Conservation (phyloP, 176 grass and related monocot species). For the Cenchrus fungigraminus region DNA sequence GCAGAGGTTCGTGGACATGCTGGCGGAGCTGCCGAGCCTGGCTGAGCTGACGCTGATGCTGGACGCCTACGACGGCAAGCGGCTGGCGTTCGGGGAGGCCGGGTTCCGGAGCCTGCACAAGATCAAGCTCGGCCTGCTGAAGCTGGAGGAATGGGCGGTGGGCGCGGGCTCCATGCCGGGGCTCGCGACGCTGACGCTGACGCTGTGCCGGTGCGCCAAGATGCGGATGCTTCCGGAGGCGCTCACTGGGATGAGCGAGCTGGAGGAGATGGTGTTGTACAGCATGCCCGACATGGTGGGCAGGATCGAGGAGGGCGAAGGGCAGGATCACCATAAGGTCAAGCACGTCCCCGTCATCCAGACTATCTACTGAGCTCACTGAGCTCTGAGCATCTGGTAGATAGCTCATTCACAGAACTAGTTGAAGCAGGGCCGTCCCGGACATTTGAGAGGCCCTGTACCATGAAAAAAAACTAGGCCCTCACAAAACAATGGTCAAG, state of each 20-base stretch:
- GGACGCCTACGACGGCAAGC: slow-evolving; percentile 39
- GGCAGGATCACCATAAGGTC: slow-evolving; percentile 51
- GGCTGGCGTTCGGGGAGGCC: slow-evolving; percentile 33
- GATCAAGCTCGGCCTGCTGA: slow-evolving; percentile 34
- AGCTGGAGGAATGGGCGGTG: slow-evolving; percentile 55
- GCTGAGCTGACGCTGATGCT: slow-evolving; percentile 37
- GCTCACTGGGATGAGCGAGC: slow-evolving; percentile 46
- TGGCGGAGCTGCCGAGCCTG: slow-evolving; percentile 51
- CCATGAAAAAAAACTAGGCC: no score
- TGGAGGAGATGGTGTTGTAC: slow-evolving; percentile 61
- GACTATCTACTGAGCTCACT: slow-evolving; percentile 23
- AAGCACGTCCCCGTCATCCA: slow-evolving; percentile 55
- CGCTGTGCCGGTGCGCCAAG: slow-evolving; percentile 40
- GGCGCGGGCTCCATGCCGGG: not conserved
- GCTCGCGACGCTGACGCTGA: slow-evolving; percentile 46
- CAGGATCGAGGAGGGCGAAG: slow-evolving; percentile 45
- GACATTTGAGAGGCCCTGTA: no score
- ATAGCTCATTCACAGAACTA: not conserved
- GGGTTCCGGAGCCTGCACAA: slow-evolving; percentile 44
- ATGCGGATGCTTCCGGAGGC: slow-evolving; percentile 59
- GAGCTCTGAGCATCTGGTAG: slow-evolving; percentile 20
- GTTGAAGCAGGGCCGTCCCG: not conserved
- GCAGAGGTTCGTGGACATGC: slow-evolving; percentile 57
- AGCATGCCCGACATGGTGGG: slow-evolving; percentile 51
- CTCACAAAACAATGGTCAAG: no score